Evolutionary conservation across 2,329 filamentous ascomycete species (phyloP), one percentile per base, ranked within the genome.

Genomic region (Fusarium palustre): DNA sequence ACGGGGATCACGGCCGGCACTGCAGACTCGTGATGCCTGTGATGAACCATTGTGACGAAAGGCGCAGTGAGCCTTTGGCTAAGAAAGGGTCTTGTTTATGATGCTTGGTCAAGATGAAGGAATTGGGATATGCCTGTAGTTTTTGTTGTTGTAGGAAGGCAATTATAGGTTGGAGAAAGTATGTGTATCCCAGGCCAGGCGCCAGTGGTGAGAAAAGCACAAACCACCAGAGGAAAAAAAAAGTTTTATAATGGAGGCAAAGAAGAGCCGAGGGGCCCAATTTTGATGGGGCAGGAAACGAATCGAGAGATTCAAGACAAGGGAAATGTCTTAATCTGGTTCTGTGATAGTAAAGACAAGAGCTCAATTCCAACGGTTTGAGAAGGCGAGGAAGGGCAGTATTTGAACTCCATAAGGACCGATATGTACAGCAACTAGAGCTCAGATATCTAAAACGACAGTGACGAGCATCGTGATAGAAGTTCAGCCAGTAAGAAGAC

Each of bases 1-100:
- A 88, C 83, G 61, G 86, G 86, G 43, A 88, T 82, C 77, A 85
- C 81, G 61, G 86, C 87, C 18, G 77, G 76, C 54, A 85, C 75
- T 41, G 77, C 47, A 55, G 64, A 75, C 49, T 82, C 77, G 42
- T 63, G 59, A 54, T 76, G 75, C 39, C 72, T 71, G 57, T 76
- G 43, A 30, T 47, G 77, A 52, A 74, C 72, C 72, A 74, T 75
- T 59, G 38, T 67, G 48, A 49, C 24, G 43, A 47, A 41, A 47
- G 68, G 25, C 55, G 50, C 46, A 16, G 18, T 38, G 42, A 38
- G 54, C 41, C 66, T 66, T 31, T 25, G n/a, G 16, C 36, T 28
- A 38, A 57, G n/a, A 45, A 38, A 22, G 12, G 30, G 24, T 22
- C 20, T 10, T 39, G 24, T 20, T 47, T 22, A 20, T 39, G 49